phyloP scores from a whole-genome alignment of 2,329 filamentous ascomycete genomes.

The Penicillium vulpinum region DNA sequence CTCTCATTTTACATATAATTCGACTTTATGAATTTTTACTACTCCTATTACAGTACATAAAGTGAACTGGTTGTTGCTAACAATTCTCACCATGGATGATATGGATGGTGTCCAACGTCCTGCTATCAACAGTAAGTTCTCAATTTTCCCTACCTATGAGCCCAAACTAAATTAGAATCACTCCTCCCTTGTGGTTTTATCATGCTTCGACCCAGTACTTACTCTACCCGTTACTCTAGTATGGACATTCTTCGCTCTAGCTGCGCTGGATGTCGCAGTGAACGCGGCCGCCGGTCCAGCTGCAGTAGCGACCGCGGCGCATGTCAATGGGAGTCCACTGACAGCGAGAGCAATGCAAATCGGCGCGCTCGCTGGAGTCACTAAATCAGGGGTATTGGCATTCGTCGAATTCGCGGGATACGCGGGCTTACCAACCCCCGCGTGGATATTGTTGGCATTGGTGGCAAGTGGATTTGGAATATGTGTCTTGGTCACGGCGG shows the following conservation, averaged over 20 bases:
- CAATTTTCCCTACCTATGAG: too few species aligned
- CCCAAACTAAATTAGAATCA: background rate
- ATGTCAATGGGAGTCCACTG: conserved; percentile 15
- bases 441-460: conserved; percentile 16
- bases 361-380: conserved; percentile 16
- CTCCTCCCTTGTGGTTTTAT: background rate
- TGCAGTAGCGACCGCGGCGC: conserved; percentile 16
- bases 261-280: conserved; percentile 16
- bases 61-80: background rate
- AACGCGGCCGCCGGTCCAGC: conserved; percentile 20
- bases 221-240: background rate
- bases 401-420: conserved; percentile 16
- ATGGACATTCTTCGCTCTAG: conserved; percentile 18
- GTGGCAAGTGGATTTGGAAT: conserved; percentile 17
- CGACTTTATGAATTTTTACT: background rate
- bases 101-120: background rate
- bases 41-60: background rate
- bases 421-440: conserved; percentile 14
- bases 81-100: conserved; percentile 3
- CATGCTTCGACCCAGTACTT: background rate
- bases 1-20: background rate
- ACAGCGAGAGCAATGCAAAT: conserved; percentile 16
- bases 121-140: conserved; percentile 12
- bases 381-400: conserved; percentile 16
- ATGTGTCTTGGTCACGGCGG: conserved; percentile 16